Base-by-base conservation (phyloP, 2,329 filamentous ascomycete genomes). In the Aspergillus sojae region DNA sequence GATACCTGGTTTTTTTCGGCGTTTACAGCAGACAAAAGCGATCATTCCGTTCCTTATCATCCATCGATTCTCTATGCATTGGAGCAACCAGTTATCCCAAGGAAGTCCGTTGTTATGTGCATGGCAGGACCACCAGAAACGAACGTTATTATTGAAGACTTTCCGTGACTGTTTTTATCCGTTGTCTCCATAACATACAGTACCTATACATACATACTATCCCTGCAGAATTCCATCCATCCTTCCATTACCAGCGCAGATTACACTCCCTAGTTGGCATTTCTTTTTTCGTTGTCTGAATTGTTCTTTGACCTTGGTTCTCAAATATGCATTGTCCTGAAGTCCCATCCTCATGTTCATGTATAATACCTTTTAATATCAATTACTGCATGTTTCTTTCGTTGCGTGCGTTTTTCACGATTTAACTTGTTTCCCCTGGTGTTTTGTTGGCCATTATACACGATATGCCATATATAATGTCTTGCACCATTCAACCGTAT, bases 121-220 rank as follows among this genome's bases (percentile, higher is more conserved):
- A 58, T 61, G 65, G 66, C 65, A 54, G 65, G 65, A 48, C 65
- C 65, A 62, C 50, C 61, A 58, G 39, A 60, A 55, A 41, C 39
- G 46, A 61, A 54, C 62, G 41, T 58, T 32, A 36, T 26, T 39
- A 23, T 26, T 48, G 28, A 43, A 36, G 55, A 32, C 30, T 41
- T 55, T 32, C 36, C 23, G 56, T 57, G 41, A 23, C 46, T 55
- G 50, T n/a, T 60, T 6, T 39, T 30, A 54, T 21, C 48, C 26
- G 14, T 53, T 34, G 45, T 48, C 23, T 48, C 45, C 23, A 48
- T 48, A 48, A 48, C 21, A 46, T n/a, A 32, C 53, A 57, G 39
- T 62, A 50, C 54, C 41, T 62, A 39, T 39, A 52, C 30, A 52
- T 34, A 28, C 26, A 54, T 54, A 54, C n/a, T n/a, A 39, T 55